A percentile compares a stretch with the other conserved stretches of the same genome.
phyloP scores from a whole-genome alignment of 805 yeast species.

The Barnettozyma siamensis region DNA sequence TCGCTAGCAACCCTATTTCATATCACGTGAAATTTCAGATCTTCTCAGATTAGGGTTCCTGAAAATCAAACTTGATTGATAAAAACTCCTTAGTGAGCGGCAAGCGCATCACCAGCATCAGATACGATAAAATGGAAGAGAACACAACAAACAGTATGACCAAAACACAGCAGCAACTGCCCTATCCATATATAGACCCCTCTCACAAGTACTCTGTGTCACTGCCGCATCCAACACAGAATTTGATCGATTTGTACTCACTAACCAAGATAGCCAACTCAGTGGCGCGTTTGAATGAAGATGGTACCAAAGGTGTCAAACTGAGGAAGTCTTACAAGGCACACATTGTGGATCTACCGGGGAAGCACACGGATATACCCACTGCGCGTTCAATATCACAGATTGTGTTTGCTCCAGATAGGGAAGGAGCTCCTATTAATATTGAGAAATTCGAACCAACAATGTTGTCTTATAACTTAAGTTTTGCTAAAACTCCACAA shows the following conservation, averaged over 20 bases:
- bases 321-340: conserved; percentile 92
- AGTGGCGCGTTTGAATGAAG: conserved; percentile 81
- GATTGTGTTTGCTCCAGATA: conserved; percentile 28
- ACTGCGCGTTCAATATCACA: conserved; percentile 35
- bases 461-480: conserved; percentile 44
- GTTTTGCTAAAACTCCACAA: conserved; percentile 58
- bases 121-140: neutral
- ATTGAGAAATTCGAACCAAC: conserved; percentile 45
- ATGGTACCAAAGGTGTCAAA: conserved; percentile 88
- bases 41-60: neutral
- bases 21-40: neutral
- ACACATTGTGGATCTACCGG: conserved; percentile 83
- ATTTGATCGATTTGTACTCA: conserved; percentile 65
- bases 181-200: conserved; percentile 36
- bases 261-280: conserved; percentile 65
- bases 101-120: neutral
- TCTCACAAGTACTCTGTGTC: conserved; percentile 29
- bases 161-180: conserved; percentile 21
- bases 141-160: neutral
- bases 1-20: neutral
- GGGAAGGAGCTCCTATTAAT: conserved; percentile 35
- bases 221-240: conserved; percentile 66
- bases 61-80: neutral
- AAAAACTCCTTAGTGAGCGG: neutral
- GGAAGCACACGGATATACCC: conserved; percentile 61